Base-by-base conservation (phyloP, 768 basidiomycete species). In the Boletus vinaceobasis region DNA sequence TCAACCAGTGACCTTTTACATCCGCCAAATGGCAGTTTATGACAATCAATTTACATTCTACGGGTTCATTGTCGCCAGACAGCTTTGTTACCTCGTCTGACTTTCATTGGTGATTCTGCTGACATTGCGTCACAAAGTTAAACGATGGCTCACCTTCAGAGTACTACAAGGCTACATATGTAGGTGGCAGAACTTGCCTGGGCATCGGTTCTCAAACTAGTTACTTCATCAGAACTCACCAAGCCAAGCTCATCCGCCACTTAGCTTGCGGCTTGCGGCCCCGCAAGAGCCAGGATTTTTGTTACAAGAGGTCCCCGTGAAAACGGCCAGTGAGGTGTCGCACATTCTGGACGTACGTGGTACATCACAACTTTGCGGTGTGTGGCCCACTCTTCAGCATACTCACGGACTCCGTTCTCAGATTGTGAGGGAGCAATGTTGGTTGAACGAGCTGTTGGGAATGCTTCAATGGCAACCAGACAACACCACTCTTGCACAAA, bases 271-370 rank as follows among this genome's bases (percentile, higher is more conserved):
- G 15, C 74, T 93, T 37, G 78, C 79, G 15, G 70, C 83, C 5
- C 87, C 90, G 1, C 81, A 84, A 45, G 90, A 92, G 62, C 84
- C 89, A 1, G 90, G 90, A 0, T 90, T 90, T 59, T 57, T 83
- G 9, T 77, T 93, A 4, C 83, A 89, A 58, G 78, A 79, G 52
- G 76, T 92, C 1, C 87, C 84, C 3, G 88, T 93, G 17, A 81
- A 79, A 51, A 87, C 77, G 29, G 77, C 90, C 65, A 84, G 82
- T 58, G 84, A 93, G 63, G 82, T 89, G 1, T 89, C 85, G 82
- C 83, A 79, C 2, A 79, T 92, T 43, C 67, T 92, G 19, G 89
- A 92, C 74, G 89, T 86, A 62, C 43, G 69, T 56, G n/a, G 17
- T 26, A 23, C 14, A 31, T 26, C 19, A 42, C 43, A 32, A 5